These are phyloP conservation scores for Dendrocalamus sinicus DNA, from an alignment of 176 grass and related monocot genomes.

Conservation along the genomic window DNA sequence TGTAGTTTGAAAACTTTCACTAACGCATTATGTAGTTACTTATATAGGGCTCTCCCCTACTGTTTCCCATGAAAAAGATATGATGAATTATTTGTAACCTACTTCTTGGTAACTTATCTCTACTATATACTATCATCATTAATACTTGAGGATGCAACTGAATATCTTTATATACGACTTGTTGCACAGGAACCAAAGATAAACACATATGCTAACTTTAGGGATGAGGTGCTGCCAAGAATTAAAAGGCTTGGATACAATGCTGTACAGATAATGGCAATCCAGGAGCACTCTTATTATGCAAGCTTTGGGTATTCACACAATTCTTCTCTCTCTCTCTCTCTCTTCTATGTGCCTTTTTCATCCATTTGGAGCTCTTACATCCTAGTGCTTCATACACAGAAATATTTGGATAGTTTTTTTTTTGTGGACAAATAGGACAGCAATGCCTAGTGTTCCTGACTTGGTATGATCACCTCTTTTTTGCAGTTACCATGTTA, in stretches of 20 bases:
- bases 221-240: conserved; percentile 91
- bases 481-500: conserved; percentile 92
- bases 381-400: not conserved
- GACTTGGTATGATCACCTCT: conserved; percentile 46
- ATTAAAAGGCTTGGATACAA: conserved; percentile 99
- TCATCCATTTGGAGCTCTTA: conserved; percentile 26
- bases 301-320: conserved; percentile 88
- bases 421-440: conserved; percentile 11
- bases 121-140: conserved; percentile 2
- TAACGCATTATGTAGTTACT: not conserved
- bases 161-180: conserved; percentile 34
- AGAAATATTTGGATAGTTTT: not conserved
- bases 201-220: conserved; percentile 90
- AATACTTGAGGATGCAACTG: conserved; percentile 29
- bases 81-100: conserved; percentile 5
- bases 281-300: conserved; percentile 98
- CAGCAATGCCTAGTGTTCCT: conserved; percentile 6
- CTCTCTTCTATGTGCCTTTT: conserved; percentile 9
- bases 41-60: not conserved
- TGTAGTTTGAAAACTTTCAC: not conserved
- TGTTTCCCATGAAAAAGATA: not conserved
- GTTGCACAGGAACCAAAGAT: conserved; percentile 82
- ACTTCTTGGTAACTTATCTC: conserved; percentile 3
- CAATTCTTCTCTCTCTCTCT: conserved; percentile 18
- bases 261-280: conserved; percentile 99